Conservation (phyloP, 2,329 filamentous ascomycete genomes). For the Fusarium sp. region DNA sequence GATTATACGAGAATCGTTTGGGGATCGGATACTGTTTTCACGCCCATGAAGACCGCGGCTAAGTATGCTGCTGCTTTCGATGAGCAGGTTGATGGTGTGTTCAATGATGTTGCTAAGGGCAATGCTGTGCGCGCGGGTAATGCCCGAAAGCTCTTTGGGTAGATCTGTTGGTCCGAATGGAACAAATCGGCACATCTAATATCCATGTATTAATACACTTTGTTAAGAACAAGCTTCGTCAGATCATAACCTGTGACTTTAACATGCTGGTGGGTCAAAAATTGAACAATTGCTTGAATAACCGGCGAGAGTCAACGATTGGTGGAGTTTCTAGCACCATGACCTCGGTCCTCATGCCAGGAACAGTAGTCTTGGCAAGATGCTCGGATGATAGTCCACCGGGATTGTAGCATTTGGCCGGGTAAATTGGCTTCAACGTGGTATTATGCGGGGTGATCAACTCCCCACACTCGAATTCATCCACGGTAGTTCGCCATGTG, state of each 20-base stretch:
- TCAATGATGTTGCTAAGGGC: constrained; percentile 1
- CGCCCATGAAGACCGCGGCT: constrained; percentile 2
- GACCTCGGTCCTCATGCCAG: not conserved
- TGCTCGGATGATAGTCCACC: not conserved
- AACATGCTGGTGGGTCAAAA: too few species aligned
- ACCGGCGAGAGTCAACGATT: not conserved
- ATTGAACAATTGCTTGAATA: not conserved
- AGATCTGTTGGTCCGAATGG: not conserved
- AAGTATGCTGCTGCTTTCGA: constrained; percentile 20
- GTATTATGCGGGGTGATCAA: constrained; percentile 8
- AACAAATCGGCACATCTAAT: too few species aligned
- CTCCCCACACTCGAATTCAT: constrained; percentile 15
- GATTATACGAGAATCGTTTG: constrained; percentile 15
- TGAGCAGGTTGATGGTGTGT: constrained; percentile 1
- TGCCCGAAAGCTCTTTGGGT: constrained; percentile 1
- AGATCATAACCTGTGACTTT: not conserved
- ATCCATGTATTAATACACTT: too few species aligned
- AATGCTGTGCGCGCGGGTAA: constrained; percentile 14
- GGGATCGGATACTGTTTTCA: constrained; percentile 26
- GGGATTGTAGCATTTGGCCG: not conserved
- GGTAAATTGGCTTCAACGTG: not conserved
- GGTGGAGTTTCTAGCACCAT: not conserved
- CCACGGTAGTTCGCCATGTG: not conserved
- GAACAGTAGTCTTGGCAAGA: not conserved
- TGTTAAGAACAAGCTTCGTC: too few species aligned